Conservation (phyloP, 805 yeast genomes). For the Yamadazyma takamatsuzukensis region DNA sequence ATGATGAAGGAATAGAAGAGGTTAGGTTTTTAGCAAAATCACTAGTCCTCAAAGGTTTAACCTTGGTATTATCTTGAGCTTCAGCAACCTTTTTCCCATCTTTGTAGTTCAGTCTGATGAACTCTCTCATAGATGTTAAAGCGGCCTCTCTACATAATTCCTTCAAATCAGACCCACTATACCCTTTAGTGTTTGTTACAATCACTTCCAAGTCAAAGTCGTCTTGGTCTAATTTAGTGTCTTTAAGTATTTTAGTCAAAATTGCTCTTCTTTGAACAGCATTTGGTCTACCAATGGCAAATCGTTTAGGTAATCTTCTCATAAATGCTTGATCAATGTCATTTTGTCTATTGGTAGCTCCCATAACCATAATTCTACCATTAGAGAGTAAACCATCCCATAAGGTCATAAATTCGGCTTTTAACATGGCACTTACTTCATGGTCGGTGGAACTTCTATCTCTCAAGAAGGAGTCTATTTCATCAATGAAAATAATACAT, state of each 20-base stretch:
- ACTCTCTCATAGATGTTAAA: slow-evolving; percentile 82
- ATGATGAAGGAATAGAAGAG: slow-evolving; percentile 15
- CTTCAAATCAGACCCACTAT: slow-evolving; percentile 85
- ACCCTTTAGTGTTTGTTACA: slow-evolving; percentile 59
- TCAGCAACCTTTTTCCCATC: slow-evolving; percentile 27
- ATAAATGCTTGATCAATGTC: slow-evolving; percentile 92
- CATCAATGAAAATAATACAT: slow-evolving; percentile 92
- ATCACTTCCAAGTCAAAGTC: slow-evolving; percentile 59
- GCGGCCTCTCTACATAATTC: slow-evolving; percentile 95
- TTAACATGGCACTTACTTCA: slow-evolving; percentile 90
- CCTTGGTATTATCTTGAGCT: slow-evolving; percentile 23
- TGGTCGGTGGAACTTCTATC: slow-evolving; percentile 84
- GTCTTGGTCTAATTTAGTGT: slow-evolving; percentile 52
- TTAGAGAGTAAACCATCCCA: slow-evolving; percentile 89
- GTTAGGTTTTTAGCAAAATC: slow-evolving; percentile 52
- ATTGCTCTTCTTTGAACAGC: slow-evolving; percentile 66
- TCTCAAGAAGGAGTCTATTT: slow-evolving; percentile 89
- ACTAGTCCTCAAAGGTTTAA: slow-evolving; percentile 60
- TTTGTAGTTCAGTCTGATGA: slow-evolving; percentile 56
- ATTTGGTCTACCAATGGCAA: slow-evolving; percentile 73
- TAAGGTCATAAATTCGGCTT: slow-evolving; percentile 95
- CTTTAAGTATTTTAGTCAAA: slow-evolving; percentile 62
- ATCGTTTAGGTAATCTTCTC: slow-evolving; percentile 89
- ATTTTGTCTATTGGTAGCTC: slow-evolving; percentile 89
- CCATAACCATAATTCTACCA: slow-evolving; percentile 82